Percentiles rank a stretch among this genome's conserved stretches.
These are phyloP conservation scores for Hyaloscypha bicolor DNA, from an alignment of 495 filamentous ascomycete species.

Conservation along the genomic window DNA sequence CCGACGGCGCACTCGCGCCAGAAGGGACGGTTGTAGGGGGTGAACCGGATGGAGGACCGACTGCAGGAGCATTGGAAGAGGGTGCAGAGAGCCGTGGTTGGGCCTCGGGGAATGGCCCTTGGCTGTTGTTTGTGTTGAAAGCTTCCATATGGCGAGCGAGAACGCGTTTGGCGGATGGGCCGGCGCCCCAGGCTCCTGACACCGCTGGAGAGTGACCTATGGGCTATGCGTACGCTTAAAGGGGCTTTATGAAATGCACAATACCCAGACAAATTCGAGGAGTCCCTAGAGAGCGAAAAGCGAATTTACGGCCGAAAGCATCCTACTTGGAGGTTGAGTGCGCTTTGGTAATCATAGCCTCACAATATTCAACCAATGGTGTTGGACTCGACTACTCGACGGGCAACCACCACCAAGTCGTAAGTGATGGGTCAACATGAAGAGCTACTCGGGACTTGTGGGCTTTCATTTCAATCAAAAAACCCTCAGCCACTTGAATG, in stretches of 20 bases:
- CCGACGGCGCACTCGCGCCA: not conserved
- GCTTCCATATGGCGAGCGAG: conserved; percentile 16
- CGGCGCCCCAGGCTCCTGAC: not conserved
- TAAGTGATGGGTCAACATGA: too few relatives aligned
- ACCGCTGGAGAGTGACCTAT: not conserved
- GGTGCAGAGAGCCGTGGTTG: not conserved
- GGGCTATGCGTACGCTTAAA: not conserved
- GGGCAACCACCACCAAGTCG: too few relatives aligned
- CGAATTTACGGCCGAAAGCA: not conserved
- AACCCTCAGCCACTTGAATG: too few relatives aligned
- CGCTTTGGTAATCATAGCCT: not conserved
- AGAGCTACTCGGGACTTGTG: too few relatives aligned
- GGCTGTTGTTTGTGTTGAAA: conserved; percentile 11
- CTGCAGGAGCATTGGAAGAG: conserved; percentile 4
- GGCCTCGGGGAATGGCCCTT: conserved; percentile 4
- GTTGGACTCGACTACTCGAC: not conserved
- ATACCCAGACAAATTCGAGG: not conserved
- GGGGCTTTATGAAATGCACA: not conserved
- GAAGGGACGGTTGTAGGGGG: not conserved
- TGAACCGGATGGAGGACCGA: conserved; percentile 1
- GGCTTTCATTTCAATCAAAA: too few relatives aligned
- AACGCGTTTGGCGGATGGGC: not conserved
- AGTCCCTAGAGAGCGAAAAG: not conserved
- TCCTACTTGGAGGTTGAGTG: not conserved
- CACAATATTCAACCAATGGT: not conserved